Conservation (phyloP, 805 yeast species). For the Kockiozyma suomiensis region DNA sequence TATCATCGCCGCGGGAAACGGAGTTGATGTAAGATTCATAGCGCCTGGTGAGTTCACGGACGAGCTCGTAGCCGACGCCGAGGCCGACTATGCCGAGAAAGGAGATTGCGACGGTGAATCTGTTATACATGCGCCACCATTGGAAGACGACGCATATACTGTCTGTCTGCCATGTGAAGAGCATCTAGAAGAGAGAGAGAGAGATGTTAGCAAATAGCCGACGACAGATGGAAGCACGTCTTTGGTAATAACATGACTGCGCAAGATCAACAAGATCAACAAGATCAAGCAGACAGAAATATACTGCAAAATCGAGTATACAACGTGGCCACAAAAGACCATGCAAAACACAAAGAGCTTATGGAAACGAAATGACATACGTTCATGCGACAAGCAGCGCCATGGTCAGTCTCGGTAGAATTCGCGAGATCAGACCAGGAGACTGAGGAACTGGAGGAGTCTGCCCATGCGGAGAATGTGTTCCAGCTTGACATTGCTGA, state of each 20-base stretch:
- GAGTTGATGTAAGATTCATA: constrained; percentile 24
- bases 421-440: constrained; percentile 2
- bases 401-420: constrained; percentile 2
- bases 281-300: too few species aligned
- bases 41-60: constrained; percentile 32
- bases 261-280: too few species aligned
- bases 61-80: constrained; percentile 31
- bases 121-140: constrained; percentile 30
- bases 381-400: constrained; percentile 19
- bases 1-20: constrained; percentile 12
- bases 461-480: constrained; percentile 10
- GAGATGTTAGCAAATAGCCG: neutral
- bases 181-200: constrained; percentile 20
- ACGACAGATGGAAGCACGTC: neutral
- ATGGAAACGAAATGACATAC: constrained; percentile 6
- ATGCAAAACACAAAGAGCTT: neutral
- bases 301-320: neutral
- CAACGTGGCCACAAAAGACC: neutral
- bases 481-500: constrained; percentile 2
- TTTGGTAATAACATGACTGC: too few species aligned
- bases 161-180: constrained; percentile 32
- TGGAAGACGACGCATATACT: constrained; percentile 31
- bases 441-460: neutral
- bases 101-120: constrained; percentile 27
- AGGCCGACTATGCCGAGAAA: constrained; percentile 33